These are phyloP conservation scores for Lasiodiplodia citricola DNA, from an alignment of 2,329 filamentous ascomycete genomes.

Conservation along the genomic window DNA sequence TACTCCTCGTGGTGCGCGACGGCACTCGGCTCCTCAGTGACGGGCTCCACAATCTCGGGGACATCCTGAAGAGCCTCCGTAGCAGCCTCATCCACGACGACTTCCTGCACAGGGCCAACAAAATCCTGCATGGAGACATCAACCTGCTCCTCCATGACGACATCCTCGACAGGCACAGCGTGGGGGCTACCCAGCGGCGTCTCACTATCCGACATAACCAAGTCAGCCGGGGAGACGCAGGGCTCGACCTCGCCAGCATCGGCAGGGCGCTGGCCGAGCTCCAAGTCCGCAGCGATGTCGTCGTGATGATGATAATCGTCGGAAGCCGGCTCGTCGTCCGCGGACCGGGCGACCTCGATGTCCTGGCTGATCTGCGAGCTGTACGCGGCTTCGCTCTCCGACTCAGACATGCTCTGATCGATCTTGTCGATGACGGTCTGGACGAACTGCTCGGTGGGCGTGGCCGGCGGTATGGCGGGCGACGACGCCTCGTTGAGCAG, in stretches of 20 bases:
- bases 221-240: not conserved
- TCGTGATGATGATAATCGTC: not conserved
- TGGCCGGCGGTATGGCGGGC: slow-evolving; percentile 1
- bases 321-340: slow-evolving; percentile 7
- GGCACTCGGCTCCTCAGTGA: not conserved
- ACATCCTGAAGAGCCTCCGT: not conserved
- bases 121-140: not conserved
- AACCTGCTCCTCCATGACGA: not conserved
- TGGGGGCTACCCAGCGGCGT: not conserved
- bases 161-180: not conserved
- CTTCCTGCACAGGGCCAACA: not conserved
- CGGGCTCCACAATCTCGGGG: not conserved
- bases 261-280: not conserved
- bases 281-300: not conserved
- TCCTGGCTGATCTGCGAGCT: not conserved
- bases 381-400: not conserved
- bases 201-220: slow-evolving; percentile 11
- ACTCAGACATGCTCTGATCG: slow-evolving; percentile 19
- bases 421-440: slow-evolving; percentile 23
- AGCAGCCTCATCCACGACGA: not conserved
- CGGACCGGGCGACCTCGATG: slow-evolving; percentile 1
- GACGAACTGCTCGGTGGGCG: slow-evolving; percentile 23
- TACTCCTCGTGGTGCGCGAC: not conserved
- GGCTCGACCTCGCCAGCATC: slow-evolving; percentile 1
- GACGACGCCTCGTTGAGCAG: slow-evolving; percentile 17